These are phyloP conservation scores for Allium sativum DNA, from an alignment of 106 monocot genomes.

Conservation along the genomic window DNA sequence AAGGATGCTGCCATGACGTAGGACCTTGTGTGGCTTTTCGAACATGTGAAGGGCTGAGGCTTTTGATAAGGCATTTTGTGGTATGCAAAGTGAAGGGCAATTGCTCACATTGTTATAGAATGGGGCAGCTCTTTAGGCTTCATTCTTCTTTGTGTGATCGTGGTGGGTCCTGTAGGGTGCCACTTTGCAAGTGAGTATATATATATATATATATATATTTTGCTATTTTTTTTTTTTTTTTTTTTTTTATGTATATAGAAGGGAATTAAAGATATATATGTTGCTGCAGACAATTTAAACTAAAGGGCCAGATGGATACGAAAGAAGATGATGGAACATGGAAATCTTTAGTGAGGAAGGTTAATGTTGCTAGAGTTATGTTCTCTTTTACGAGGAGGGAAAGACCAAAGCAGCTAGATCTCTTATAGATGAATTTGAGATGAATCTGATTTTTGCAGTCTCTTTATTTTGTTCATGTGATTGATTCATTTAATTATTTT, in stretches of 20 bases:
- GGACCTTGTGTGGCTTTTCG: conserved; percentile 30
- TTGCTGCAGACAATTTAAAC: conserved; percentile 42
- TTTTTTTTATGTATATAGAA: background rate
- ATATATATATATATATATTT: too few relatives aligned
- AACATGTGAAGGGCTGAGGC: conserved; percentile 51
- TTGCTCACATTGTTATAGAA: conserved; percentile 45
- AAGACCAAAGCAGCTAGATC: conserved; percentile 6
- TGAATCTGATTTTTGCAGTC: too few relatives aligned
- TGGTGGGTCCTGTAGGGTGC: conserved; percentile 29
- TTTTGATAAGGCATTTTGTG: conserved; percentile 56
- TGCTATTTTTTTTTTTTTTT: background rate
- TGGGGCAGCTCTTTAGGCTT: conserved; percentile 74
- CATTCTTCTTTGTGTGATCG: conserved; percentile 48
- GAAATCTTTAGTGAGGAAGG: conserved; percentile 57
- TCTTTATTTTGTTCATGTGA: too few relatives aligned
- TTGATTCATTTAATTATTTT: too few relatives aligned
- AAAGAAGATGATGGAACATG: conserved; percentile 32
- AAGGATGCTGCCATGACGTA: conserved; percentile 48
- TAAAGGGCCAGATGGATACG: conserved; percentile 10
- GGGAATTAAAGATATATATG: background rate
- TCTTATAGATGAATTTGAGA: background rate
- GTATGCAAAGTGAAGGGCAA: conserved; percentile 29
- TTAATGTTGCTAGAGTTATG: conserved; percentile 35
- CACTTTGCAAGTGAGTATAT: conserved; percentile 36
- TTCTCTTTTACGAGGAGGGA: conserved; percentile 36